phyloP scores from a whole-genome alignment of 352 stramenopile genomes.

The Phytophthora sp. region DNA sequence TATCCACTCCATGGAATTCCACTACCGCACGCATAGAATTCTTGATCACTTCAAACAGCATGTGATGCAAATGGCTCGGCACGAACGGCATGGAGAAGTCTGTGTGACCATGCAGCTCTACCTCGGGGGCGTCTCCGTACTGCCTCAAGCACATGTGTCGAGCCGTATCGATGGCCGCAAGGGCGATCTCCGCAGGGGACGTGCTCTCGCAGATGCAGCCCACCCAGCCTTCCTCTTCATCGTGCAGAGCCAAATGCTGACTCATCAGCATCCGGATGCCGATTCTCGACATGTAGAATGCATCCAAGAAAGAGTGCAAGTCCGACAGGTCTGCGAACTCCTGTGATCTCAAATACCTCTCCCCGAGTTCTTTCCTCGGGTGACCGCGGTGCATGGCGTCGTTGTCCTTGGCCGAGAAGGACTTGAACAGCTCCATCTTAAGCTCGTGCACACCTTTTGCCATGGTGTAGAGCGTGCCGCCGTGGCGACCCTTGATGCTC shows the following conservation, averaged over 20 bases:
- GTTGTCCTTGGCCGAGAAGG: slow-evolving; percentile 60
- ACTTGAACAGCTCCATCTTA: slow-evolving; percentile 87
- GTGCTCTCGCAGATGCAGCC: slow-evolving; percentile 97
- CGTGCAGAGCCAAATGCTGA: slow-evolving; percentile 97
- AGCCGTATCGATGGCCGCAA: slow-evolving; percentile 97
- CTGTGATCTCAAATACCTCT: slow-evolving; percentile 76
- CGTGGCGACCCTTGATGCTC: slow-evolving; percentile 97
- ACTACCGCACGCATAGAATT: slow-evolving; percentile 99
- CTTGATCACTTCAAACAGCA: slow-evolving; percentile 99
- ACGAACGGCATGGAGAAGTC: slow-evolving; percentile 99
- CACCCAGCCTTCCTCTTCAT: slow-evolving; percentile 88
- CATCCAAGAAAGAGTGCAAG: slow-evolving; percentile 98
- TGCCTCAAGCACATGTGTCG: slow-evolving; percentile 99
- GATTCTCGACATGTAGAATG: slow-evolving; percentile 99
- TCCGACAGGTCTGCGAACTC: slow-evolving; percentile 92
- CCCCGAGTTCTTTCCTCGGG: slow-evolving; percentile 58
- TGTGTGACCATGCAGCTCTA: slow-evolving; percentile 97
- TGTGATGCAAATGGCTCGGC: slow-evolving; percentile 96
- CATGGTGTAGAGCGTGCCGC: slow-evolving; percentile 99
- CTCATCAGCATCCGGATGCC: slow-evolving; percentile 99
- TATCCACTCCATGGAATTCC: slow-evolving; percentile 97
- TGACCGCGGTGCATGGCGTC: too few species aligned
- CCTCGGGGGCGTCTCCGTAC: slow-evolving; percentile 98
- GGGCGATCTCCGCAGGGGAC: slow-evolving; percentile 96
- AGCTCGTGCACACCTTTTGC: slow-evolving; percentile 98